Evolutionary conservation across 164 flowering plant genomes (phyloP).

Genomic region (Umbilicus rupestris): DNA sequence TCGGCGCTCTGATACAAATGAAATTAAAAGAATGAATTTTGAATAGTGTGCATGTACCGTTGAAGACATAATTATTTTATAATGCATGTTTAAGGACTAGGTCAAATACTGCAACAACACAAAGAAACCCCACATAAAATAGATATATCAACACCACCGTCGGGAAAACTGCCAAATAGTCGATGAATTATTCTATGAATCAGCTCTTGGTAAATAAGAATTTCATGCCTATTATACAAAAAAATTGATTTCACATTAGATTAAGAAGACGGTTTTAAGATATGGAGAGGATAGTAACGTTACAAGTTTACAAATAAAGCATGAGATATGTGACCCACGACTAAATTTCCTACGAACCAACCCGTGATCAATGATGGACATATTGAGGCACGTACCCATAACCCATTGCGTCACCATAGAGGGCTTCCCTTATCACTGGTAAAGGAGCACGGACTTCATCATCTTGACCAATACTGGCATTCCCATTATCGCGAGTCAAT

Average conservation of each 20-base stretch:
- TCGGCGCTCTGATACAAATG: slow-evolving; percentile 23
- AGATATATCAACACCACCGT: too few relatives aligned
- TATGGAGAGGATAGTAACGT: too few relatives aligned
- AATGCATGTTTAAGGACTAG: background rate
- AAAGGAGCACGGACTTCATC: slow-evolving; percentile 84
- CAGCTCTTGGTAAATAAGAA: background rate
- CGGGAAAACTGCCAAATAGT: too few relatives aligned
- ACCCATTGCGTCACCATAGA: slow-evolving; percentile 61
- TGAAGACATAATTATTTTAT: background rate
- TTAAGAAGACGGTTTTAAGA: too few relatives aligned
- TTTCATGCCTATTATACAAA: background rate
- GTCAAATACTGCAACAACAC: background rate
- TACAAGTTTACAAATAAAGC: background rate
- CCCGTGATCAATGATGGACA: background rate
- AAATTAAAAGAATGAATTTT: background rate
- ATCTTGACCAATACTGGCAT: slow-evolving; percentile 21
- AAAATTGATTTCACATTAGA: background rate
- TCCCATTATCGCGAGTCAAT: slow-evolving; percentile 15
- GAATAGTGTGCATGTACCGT: background rate
- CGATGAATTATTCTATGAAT: too few relatives aligned
- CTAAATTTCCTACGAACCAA: background rate
- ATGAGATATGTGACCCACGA: background rate
- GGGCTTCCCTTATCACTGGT: slow-evolving; percentile 85
- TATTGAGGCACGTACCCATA: slow-evolving; percentile 39
- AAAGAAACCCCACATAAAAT: background rate